phyloP scores from a whole-genome alignment of 2,329 filamentous ascomycete species.

The Cladophialophora yegresii region DNA sequence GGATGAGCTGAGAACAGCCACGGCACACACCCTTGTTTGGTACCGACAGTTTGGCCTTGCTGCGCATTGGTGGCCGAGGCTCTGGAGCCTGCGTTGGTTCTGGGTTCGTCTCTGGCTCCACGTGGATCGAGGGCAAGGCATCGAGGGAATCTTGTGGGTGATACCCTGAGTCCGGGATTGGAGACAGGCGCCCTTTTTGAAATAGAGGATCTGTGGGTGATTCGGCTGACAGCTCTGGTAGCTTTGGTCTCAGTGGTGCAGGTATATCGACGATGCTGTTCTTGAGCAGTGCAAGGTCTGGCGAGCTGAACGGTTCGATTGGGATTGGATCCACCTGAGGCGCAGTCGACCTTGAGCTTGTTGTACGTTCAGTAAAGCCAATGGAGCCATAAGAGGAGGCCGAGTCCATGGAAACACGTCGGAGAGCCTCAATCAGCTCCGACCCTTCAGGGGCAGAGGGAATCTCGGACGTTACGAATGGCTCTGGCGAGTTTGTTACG shows the following conservation, averaged over 20 bases:
- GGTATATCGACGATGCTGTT: constrained; percentile 41
- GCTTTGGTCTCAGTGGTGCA: constrained; percentile 25
- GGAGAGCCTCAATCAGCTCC: constrained; percentile 14
- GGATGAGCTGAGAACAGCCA: constrained; percentile 75
- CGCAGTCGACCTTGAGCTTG: constrained; percentile 60
- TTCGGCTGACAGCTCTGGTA: constrained; percentile 39
- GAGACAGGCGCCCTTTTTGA: constrained; percentile 45
- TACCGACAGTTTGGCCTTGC: constrained; percentile 16
- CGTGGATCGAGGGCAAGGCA: constrained; percentile 26
- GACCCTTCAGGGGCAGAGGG: neutral
- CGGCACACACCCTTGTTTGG: constrained; percentile 71
- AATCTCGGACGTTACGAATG: neutral
- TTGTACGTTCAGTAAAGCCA: constrained; percentile 40
- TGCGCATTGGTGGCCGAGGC: constrained; percentile 1
- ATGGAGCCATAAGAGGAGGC: constrained; percentile 46
- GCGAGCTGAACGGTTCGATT: constrained; percentile 12
- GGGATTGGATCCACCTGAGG: constrained; percentile 50
- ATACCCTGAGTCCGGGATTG: constrained; percentile 33
- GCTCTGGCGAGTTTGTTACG: neutral
- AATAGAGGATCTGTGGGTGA: constrained; percentile 54
- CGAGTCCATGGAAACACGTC: constrained; percentile 42
- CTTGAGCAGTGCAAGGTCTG: constrained; percentile 44
- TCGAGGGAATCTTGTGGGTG: constrained; percentile 17
- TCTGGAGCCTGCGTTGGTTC: constrained; percentile 1
- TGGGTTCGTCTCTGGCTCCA: constrained; percentile 11